Percentiles rank a stretch among this genome's conserved stretches.
Evolutionary conservation across 2,329 filamentous ascomycete genomes (phyloP).

Genomic region (Sporothrix variecibatus): DNA sequence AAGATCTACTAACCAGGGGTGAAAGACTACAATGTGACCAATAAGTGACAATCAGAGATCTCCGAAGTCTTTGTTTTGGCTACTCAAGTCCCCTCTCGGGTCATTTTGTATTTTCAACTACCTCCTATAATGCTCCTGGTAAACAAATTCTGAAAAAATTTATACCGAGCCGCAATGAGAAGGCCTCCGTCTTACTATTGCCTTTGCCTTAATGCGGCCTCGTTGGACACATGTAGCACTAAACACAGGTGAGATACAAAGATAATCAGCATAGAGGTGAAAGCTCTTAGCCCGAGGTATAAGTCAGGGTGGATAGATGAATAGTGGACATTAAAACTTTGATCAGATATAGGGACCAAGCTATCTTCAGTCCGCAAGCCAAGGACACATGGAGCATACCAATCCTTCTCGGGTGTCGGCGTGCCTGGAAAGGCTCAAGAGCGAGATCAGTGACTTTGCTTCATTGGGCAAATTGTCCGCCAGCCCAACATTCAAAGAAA

Average conservation of each 20-base stretch:
- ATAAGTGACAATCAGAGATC: no score
- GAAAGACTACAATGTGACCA: no score
- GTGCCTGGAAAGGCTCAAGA: not conserved
- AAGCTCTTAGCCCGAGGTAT: not conserved
- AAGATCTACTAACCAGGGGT: no score
- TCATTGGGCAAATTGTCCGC: not conserved
- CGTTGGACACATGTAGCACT: not conserved
- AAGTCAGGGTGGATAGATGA: not conserved
- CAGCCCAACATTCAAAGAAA: constrained; percentile 7
- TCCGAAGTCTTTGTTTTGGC: no score
- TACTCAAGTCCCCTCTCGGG: no score
- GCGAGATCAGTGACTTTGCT: not conserved
- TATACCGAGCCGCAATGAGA: not conserved
- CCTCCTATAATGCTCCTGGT: no score
- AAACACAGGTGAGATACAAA: not conserved
- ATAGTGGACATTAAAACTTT: not conserved
- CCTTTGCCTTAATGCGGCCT: no score
- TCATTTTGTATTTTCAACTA: no score
- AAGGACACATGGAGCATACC: not conserved
- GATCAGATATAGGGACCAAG: not conserved
- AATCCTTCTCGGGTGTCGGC: not conserved
- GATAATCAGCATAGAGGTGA: not conserved
- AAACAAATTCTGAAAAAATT: no score
- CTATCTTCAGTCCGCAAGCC: not conserved
- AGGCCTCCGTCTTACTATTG: no score